These are phyloP conservation scores for Candida pseudoglaebosa DNA, from an alignment of 805 yeast genomes.

Conservation along the genomic window DNA sequence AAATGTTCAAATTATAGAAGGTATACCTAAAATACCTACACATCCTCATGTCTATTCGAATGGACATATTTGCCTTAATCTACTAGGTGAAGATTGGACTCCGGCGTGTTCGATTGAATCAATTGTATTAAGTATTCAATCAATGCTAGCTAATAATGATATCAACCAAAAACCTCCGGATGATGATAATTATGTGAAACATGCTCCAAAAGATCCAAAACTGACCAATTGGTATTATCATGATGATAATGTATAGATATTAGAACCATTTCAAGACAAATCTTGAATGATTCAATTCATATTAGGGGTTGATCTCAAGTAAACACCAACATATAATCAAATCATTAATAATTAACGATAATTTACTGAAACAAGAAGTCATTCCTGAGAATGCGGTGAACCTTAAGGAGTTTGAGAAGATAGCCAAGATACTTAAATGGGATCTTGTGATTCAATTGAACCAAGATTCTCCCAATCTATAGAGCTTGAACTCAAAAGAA, in stretches of 20 bases:
- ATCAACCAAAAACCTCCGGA: constrained; percentile 53
- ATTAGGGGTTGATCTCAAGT: no score
- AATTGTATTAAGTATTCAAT: constrained; percentile 55
- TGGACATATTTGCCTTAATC: constrained; percentile 73
- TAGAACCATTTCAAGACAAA: no score
- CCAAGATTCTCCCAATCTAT: background rate
- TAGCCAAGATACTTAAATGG: background rate
- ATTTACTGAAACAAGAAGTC: no score
- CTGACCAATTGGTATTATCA: constrained; percentile 50
- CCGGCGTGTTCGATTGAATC: constrained; percentile 55
- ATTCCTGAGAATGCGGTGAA: no score
- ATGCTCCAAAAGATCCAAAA: constrained; percentile 59
- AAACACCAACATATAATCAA: no score
- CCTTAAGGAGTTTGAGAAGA: background rate
- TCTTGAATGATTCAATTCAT: no score
- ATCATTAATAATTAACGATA: no score
- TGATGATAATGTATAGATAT: constrained; percentile 48
- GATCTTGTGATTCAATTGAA: background rate
- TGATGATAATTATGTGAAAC: constrained; percentile 43
- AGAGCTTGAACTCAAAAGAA: no score
- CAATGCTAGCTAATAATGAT: constrained; percentile 54
- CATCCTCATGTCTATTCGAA: constrained; percentile 76
- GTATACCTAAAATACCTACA: constrained; percentile 43
- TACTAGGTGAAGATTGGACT: constrained; percentile 64
- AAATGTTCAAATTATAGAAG: constrained; percentile 7